Base-by-base conservation (phyloP, 2,329 filamentous ascomycete species). In the Botrytis deweyae region DNA sequence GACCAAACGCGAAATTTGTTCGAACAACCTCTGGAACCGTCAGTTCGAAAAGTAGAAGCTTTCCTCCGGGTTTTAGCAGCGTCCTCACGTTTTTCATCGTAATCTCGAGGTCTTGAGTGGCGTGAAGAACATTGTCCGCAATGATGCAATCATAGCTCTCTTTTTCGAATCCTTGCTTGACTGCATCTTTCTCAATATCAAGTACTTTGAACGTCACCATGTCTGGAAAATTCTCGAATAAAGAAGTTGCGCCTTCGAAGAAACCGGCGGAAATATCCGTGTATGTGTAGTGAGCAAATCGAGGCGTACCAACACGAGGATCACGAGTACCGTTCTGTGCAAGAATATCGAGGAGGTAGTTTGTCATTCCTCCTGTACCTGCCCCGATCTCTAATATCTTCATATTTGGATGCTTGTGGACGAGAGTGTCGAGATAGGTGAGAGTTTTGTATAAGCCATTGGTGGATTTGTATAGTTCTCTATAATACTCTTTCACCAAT, bases 1-100 rank as follows among this genome's bases (percentile, higher is more conserved):
- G 74, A 1, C 81, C 82, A n/a, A 84, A 81, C 4, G 55, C 38
- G 67, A 73, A 75, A 9, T 70, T 44, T 33, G 61, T 42, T 74
- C 20, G 16, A 68, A 64, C 12, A 72, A 59, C 25, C 7, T 64
- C n/a, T n/a, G 68, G 40, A 25, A 20, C 42, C 0, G 52, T 67
- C 9, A 55, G 25, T 40, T 72, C 44, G 6, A 59, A 33, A 29
- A 70, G 22, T 14, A 61, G 10, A 20, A 70, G n/a, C 7, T 70
- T 38, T 25, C 67, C 67, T 20, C 67, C 67, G 20, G 69, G 69
- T 29, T 64, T 71, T 6, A 71, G 22, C 16, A 71, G n/a, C 22
- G 29, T 49, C 4, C 18, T 38, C 3, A 64, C 42, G 22, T 64
- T 49, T 20, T 38, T 40, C n/a, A 63, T 25, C 18, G 69, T 71